Evolutionary conservation across 768 basidiomycete species (phyloP), one percentile per base, ranked within the genome.

Genomic region (Lactifluus rugatus): DNA sequence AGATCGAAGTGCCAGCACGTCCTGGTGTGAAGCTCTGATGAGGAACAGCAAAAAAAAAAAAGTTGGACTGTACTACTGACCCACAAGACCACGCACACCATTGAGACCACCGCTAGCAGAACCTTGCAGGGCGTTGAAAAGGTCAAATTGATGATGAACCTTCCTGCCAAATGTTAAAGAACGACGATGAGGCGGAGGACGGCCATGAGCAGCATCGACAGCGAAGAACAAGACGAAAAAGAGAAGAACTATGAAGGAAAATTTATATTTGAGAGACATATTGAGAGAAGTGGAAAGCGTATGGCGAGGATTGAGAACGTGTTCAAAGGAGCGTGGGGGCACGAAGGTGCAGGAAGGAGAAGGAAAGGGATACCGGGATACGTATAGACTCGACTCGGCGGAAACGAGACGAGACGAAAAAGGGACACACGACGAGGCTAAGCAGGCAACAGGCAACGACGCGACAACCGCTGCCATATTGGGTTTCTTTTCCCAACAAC

Each of bases 241-340:
- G 39, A 62, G 31, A 46, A 57, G 17, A 51, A 49, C 26, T 36
- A 52, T 6, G 9, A 58, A 56, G 14, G 45, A 41, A 41, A 57
- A 2, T 36, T 42, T 54, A 39, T 14, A 25, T 8, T 23, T 17
- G 32, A 32, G 41, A 28, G 44, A 42, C 57, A 63, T 55, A 23
- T 42, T 25, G 2, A 17, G 19, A 19, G 8, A 13, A 10, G n/a
- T n/a, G 26, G 13, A 17, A 31, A 31, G 53, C n/a, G 28, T 19
- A 49, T 6, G 26, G 19, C 13, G 34, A 34, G 16, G 9, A 6
- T 39, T 32, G 42, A 25, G 23, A 34, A 23, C 34, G 32, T 11
- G 3, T 9, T 14, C 16, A 61, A 62, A 62, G 14, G 58, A 63
- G 50, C 57, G 58, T 63, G 58, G 37, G 26, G 10, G 59, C 59